A percentile compares a stretch with the other conserved stretches of the same genome.
Evolutionary conservation across 2,329 filamentous ascomycete species (phyloP).

Genomic region (Davidsoniella eucalypti): DNA sequence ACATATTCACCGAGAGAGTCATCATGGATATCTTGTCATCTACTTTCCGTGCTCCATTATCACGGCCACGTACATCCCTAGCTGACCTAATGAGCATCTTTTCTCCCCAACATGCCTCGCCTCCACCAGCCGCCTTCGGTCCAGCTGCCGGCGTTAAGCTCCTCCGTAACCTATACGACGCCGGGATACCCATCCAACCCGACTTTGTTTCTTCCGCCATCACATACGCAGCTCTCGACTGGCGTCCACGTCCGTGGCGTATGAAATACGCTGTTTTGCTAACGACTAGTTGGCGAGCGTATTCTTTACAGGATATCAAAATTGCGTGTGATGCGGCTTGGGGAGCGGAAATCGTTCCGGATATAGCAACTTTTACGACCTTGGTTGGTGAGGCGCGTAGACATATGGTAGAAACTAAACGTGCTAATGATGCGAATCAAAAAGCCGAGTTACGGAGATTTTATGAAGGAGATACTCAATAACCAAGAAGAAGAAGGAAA

Average conservation of each 20-base stretch:
- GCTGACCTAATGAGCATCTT: slow-evolving; percentile 2
- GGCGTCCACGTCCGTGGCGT: slow-evolving; percentile 10
- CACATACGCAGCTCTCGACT: slow-evolving; percentile 9
- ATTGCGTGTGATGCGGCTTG: slow-evolving; percentile 10
- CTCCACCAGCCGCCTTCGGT: slow-evolving; percentile 6
- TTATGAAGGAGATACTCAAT: not conserved
- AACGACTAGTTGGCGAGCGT: slow-evolving; percentile 5
- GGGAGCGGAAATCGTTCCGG: slow-evolving; percentile 8
- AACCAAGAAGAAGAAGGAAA: not conserved
- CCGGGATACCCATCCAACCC: slow-evolving; percentile 2
- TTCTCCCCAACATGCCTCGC: not conserved
- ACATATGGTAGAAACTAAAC: slow-evolving; percentile 4
- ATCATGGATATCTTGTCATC: slow-evolving; percentile 7
- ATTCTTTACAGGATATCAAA: slow-evolving; percentile 9
- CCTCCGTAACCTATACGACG: slow-evolving; percentile 5
- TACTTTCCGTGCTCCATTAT: slow-evolving; percentile 8
- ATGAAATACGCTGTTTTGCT: slow-evolving; percentile 3
- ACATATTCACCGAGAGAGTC: slow-evolving; percentile 10
- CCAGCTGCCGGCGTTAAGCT: slow-evolving; percentile 9
- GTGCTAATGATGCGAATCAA: slow-evolving; percentile 1
- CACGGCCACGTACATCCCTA: not conserved
- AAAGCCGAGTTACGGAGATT: not conserved
- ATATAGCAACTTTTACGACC: not conserved
- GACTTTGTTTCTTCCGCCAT: slow-evolving; percentile 7
- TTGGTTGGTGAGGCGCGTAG: slow-evolving; percentile 4